Conservation (phyloP, 208 protist species). For the Acanthamoeba royreba region DNA sequence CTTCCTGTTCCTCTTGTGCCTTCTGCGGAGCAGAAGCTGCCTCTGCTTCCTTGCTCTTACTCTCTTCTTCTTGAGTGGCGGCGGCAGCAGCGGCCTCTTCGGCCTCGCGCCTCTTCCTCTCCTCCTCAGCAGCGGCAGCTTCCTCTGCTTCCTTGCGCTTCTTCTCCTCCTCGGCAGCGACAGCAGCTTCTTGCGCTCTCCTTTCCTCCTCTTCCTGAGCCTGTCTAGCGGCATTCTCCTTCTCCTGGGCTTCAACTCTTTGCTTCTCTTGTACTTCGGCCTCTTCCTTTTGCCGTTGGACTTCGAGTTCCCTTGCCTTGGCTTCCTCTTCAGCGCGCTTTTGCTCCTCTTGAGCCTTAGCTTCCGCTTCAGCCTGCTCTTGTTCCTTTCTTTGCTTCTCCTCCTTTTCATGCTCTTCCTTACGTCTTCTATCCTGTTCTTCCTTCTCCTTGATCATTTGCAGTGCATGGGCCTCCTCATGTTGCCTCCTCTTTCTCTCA, state of each 20-base stretch:
- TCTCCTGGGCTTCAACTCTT: neutral
- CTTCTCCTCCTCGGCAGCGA: no score
- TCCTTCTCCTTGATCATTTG: neutral
- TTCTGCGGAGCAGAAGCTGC: no score
- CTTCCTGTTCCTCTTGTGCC: neutral
- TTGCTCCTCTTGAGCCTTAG: neutral
- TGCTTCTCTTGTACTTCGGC: neutral
- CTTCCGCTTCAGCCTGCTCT: neutral
- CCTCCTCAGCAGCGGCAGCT: neutral
- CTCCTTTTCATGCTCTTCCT: neutral
- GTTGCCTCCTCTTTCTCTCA: neutral
- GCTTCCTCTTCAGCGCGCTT: no score
- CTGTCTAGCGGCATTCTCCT: neutral
- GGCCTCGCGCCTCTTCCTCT: no score
- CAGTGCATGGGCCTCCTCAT: neutral
- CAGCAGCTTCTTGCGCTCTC: no score
- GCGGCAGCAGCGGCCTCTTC: no score
- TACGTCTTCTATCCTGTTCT: neutral
- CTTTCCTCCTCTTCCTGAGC: neutral
- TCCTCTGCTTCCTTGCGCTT: neutral
- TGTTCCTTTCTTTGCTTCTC: neutral
- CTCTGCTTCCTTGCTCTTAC: no score
- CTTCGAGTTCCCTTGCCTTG: no score
- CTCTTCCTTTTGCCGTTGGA: neutral
- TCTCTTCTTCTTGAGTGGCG: no score